A percentile compares a stretch with the other conserved stretches of the same genome.
These are phyloP conservation scores for Epithemia pelagica DNA, from an alignment of 108 stramenopile species.

Conservation along the genomic window DNA sequence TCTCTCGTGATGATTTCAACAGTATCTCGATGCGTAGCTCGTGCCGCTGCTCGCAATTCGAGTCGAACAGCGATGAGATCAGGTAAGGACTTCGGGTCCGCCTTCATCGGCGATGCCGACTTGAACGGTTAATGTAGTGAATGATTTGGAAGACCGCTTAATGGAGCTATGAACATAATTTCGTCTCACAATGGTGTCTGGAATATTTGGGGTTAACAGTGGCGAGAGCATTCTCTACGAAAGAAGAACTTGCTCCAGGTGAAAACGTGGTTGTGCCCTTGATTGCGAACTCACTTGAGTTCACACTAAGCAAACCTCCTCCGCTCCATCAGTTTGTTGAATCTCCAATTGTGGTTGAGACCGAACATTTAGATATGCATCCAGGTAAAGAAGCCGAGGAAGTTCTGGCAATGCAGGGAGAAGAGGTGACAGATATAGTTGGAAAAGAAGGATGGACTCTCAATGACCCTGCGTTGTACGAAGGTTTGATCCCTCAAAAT, in stretches of 20 bases:
- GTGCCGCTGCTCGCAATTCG: neutral
- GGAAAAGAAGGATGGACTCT: conserved; percentile 81
- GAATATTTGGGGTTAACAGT: conserved; percentile 4
- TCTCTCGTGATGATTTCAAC: neutral
- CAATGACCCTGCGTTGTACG: conserved; percentile 80
- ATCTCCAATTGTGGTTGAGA: conserved; percentile 94
- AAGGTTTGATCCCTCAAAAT: conserved; percentile 84
- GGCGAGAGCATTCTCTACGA: conserved; percentile 36
- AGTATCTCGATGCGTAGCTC: neutral
- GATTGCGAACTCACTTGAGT: conserved; percentile 93
- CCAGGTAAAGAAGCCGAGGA: conserved; percentile 86
- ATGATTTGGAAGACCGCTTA: no score
- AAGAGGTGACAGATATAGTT: conserved; percentile 78
- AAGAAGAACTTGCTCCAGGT: conserved; percentile 39
- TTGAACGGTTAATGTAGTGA: no score
- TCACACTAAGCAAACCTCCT: conserved; percentile 89
- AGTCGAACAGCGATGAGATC: neutral
- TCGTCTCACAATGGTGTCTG: neutral
- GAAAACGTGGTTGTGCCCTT: conserved; percentile 87
- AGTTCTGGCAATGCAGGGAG: conserved; percentile 67
- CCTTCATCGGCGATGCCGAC: no score
- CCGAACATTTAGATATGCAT: conserved; percentile 67
- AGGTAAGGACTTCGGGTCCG: neutral
- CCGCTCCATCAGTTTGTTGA: conserved; percentile 98
- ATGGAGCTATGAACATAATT: neutral